Evolutionary conservation across 345 rosid genomes (phyloP), one percentile per base, ranked within the genome.

Genomic region (Punica granatum): DNA sequence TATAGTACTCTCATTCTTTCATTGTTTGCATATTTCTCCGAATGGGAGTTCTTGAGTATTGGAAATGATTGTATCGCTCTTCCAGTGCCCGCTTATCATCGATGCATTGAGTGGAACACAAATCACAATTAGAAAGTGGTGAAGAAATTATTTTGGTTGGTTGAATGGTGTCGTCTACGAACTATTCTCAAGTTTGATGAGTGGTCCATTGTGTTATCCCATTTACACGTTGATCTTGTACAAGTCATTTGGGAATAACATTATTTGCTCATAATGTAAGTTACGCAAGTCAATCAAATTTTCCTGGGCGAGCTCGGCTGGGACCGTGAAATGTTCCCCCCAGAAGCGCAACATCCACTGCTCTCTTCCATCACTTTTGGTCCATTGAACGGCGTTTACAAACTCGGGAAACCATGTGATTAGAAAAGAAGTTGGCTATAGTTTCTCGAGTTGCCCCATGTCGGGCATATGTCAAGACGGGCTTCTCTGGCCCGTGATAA

Each of bases 1-100:
- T 33, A 58, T 43, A 19, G 56, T 64, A 82, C 80, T 76, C 78
- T 71, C 36, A 58, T 46, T 59, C 60, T 59, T 66, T 72, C 35
- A 64, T 39, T 43, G 67, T 37, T 16, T 23, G 48, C 4, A 14
- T 37, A 11, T 37, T 4, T 37, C 41, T 37, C 6, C 41, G 14
- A 23, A 51, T 25, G 58, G 30, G n/a, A 3, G 13, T 51, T 7
- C 6, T 51, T 13, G 30, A 4, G 34, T 10, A 56, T 30, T 14
- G 34, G 19, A 56, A 26, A 26, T 56, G 61, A 56, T 30, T 30
- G 33, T 26, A 56, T 30, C 6, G 34, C 19, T 28, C 61, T 51
- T 53, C 28, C 28, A 53, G 30, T 25, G 14, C 31, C 31, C 1
- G 31, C 31, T 25, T 53, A 53, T 53, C 13, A 8, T 53, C 9